A percentile compares a stretch with the other conserved stretches of the same genome.
Evolutionary conservation across 2,329 filamentous ascomycete genomes (phyloP).

Genomic region (Biscogniauxia marginata): DNA sequence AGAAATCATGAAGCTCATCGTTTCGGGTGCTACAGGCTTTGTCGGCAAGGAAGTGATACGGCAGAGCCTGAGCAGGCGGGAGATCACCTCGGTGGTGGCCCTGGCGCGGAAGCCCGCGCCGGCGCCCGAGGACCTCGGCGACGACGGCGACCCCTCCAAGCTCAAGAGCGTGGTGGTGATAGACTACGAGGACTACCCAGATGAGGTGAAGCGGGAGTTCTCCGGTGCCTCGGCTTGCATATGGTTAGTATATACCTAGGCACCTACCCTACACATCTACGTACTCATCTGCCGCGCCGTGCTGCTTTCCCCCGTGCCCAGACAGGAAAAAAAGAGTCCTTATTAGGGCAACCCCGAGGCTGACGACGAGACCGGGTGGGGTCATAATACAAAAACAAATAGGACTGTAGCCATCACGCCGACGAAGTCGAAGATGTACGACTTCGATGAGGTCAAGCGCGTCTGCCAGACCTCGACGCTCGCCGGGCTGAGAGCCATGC

Average conservation of each 20-base stretch:
- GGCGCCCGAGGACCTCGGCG: slow-evolving; percentile 20
- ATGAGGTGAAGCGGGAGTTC: slow-evolving; percentile 39
- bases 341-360: too few relatives aligned
- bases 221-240: slow-evolving; percentile 40
- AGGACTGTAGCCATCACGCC: slow-evolving; percentile 32
- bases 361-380: too few relatives aligned
- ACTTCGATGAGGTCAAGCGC: slow-evolving; percentile 23
- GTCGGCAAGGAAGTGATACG: slow-evolving; percentile 44
- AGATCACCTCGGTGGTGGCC: slow-evolving; percentile 41
- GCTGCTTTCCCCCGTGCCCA: background rate
- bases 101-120: slow-evolving; percentile 39
- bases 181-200: slow-evolving; percentile 42
- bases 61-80: slow-evolving; percentile 37
- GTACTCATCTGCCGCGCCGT: background rate
- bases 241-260: slow-evolving; percentile 13
- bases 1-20: slow-evolving; percentile 20
- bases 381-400: slow-evolving; percentile 1
- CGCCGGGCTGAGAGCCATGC: slow-evolving; percentile 27
- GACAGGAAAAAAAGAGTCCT: too few relatives aligned
- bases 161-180: slow-evolving; percentile 38
- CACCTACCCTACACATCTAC: too few relatives aligned
- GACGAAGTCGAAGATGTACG: slow-evolving; percentile 14
- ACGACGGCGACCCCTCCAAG: slow-evolving; percentile 34
- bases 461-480: slow-evolving; percentile 26
- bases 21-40: slow-evolving; percentile 57